A percentile compares a stretch with the other conserved stretches of the same genome.
Conservation (phyloP, 2,329 filamentous ascomycete species). For the Penicillium corylophilum region DNA sequence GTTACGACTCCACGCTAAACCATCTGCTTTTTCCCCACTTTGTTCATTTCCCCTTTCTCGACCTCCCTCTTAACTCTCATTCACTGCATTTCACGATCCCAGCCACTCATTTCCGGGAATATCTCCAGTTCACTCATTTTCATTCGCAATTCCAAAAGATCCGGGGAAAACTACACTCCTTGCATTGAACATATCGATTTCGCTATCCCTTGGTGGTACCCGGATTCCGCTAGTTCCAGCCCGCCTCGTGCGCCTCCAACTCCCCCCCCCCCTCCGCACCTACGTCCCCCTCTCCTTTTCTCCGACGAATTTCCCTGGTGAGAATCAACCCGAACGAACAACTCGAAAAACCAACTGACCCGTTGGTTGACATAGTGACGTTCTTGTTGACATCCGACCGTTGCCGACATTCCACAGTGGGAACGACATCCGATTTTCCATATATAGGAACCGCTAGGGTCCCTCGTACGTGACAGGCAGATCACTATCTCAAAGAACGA, state of each 20-base stretch:
- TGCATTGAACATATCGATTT: not conserved
- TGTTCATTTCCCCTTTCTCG: constrained; percentile 6
- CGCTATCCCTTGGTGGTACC: constrained; percentile 10
- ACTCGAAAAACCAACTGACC: not conserved
- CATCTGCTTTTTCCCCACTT: not conserved
- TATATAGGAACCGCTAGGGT: constrained; percentile 2
- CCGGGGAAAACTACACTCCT: not conserved
- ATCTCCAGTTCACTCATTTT: not conserved
- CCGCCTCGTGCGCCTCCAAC: constrained; percentile 11
- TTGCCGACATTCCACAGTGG: constrained; percentile 1
- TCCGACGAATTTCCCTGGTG: not conserved
- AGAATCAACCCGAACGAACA: not conserved
- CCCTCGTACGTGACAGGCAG: not conserved
- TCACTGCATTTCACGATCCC: not conserved
- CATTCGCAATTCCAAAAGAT: not conserved
- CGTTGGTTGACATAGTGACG: not conserved
- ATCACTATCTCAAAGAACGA: not conserved
- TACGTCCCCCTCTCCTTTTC: not conserved
- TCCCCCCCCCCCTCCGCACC: constrained; percentile 1
- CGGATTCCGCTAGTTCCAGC: constrained; percentile 1
- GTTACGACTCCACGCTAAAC: not conserved
- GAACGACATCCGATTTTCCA: constrained; percentile 1
- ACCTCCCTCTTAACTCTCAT: not conserved
- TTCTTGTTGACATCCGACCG: not conserved
- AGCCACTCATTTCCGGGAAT: not conserved